Evolutionary conservation across 2,329 filamentous ascomycete genomes (phyloP), one percentile per base, ranked within the genome.

Genomic region (Hymenoscyphus albidus): DNA sequence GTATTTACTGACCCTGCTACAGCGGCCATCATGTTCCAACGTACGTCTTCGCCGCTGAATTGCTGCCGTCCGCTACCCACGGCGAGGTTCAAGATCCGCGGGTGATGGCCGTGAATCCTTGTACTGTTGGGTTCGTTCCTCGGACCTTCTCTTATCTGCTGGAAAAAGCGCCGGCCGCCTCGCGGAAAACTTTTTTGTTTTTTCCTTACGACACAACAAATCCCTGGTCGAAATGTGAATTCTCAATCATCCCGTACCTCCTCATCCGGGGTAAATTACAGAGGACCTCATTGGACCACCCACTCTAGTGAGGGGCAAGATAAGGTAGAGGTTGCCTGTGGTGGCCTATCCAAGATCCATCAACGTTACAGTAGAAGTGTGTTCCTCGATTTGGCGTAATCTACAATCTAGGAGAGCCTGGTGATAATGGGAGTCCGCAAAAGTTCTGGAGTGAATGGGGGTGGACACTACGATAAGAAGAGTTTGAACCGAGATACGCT

Each of bases 141-240:
- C 44, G 44, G 44, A 51, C 18, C n/a, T 51, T 14, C 18, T 54
- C 48, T 54, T 54, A 54, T 54, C 48, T 54, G 48, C 48, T 54
- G 48, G 3, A 27, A 51, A 18, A 44, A 4, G 10, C 48, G 48
- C 18, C 22, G 48, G n/a, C 18, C 18, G 35, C 48, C 48, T 18
- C 22, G 22, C n/a, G 22, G 44, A 51, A 51, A 51, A 9, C n/a
- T n/a, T 27, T 27, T 54, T 54, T 54, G 18, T 27, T 27, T 27
- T 27, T 54, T 54, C 35, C 5, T 27, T 54, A 54, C 48, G 48
- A 54, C 22, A 54, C 48, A 27, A 22, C 48, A 54, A 54, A 54
- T 54, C 48, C 48, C 48, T 22, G 18, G 48, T 22, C 6, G 10
- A 10, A 31, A 10, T 54, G 31, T 51, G 18, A 9, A n/a, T 10